Evolutionary conservation across 2,329 filamentous ascomycete species (phyloP).

Genomic region (Penicillium sp.): DNA sequence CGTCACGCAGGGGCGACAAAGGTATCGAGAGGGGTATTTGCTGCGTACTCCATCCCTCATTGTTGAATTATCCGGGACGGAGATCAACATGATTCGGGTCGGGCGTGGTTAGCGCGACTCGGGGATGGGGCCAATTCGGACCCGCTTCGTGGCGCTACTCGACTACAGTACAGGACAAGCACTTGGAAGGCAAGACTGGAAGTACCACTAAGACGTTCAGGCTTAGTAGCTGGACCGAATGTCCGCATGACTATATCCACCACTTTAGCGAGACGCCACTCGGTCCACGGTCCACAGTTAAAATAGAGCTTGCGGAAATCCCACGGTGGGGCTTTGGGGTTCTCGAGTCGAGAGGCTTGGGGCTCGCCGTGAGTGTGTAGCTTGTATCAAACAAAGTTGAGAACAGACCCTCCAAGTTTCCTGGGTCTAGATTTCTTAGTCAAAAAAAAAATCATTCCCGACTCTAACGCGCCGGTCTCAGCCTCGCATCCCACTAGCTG

Average conservation of each 20-base stretch:
- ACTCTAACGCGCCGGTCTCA: conserved; percentile 4
- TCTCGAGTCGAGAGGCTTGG: conserved; percentile 15
- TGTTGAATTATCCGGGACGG: not conserved
- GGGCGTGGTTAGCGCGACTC: not conserved
- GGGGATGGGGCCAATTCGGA: not conserved
- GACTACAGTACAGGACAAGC: not conserved
- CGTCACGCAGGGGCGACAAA: not conserved
- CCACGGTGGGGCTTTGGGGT: not conserved
- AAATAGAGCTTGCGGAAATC: not conserved
- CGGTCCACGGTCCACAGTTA: not conserved
- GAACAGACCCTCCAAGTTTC: conserved; percentile 4
- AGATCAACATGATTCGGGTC: not conserved
- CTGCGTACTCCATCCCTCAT: not conserved
- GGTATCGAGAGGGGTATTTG: too few species aligned
- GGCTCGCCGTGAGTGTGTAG: conserved; percentile 23
- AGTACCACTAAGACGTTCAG: too few species aligned
- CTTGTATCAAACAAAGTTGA: conserved; percentile 10
- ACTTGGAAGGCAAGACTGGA: too few species aligned
- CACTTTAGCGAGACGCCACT: not conserved
- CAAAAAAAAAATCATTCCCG: not conserved
- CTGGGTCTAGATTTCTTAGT: not conserved
- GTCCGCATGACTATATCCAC: not conserved
- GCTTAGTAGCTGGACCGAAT: not conserved
- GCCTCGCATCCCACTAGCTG: conserved; percentile 16
- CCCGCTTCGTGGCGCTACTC: not conserved